These are phyloP conservation scores for Blastocystis sp. DNA, from an alignment of 352 stramenopile species.

Conservation along the genomic window DNA sequence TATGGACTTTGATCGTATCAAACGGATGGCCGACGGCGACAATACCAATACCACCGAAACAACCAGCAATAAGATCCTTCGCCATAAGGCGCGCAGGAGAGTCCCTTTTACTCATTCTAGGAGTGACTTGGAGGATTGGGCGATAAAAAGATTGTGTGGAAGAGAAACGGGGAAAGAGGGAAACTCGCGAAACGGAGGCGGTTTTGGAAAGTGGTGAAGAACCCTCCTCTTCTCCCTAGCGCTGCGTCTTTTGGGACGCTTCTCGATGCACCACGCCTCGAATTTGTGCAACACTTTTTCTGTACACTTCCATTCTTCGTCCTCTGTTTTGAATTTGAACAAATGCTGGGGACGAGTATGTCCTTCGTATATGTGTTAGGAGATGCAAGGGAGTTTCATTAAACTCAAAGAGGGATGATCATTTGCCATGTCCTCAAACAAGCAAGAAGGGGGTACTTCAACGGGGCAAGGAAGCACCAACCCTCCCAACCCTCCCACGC, in stretches of 20 bases:
- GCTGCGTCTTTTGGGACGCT: not conserved
- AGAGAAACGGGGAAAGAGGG: constrained; percentile 54
- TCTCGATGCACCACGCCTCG: no score
- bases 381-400: no score
- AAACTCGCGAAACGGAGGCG: not conserved
- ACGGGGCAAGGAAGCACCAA: no score
- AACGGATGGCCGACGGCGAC: constrained; percentile 68
- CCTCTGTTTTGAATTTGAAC: no score
- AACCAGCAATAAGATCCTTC: constrained; percentile 68
- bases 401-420: no score
- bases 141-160: constrained; percentile 16
- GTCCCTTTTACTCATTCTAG: constrained; percentile 48
- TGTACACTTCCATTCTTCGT: no score
- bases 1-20: constrained; percentile 69
- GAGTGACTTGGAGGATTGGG: not conserved
- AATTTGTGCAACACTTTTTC: no score
- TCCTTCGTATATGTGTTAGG: no score
- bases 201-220: not conserved
- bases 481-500: not conserved
- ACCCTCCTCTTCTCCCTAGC: not conserved
- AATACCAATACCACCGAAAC: constrained; percentile 70
- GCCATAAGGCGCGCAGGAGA: constrained; percentile 52
- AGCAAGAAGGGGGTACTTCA: no score
- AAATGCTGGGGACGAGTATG: no score
- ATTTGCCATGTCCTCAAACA: no score